phyloP scores from a whole-genome alignment of 805 yeast genomes.

The Yarrowia sp. region DNA sequence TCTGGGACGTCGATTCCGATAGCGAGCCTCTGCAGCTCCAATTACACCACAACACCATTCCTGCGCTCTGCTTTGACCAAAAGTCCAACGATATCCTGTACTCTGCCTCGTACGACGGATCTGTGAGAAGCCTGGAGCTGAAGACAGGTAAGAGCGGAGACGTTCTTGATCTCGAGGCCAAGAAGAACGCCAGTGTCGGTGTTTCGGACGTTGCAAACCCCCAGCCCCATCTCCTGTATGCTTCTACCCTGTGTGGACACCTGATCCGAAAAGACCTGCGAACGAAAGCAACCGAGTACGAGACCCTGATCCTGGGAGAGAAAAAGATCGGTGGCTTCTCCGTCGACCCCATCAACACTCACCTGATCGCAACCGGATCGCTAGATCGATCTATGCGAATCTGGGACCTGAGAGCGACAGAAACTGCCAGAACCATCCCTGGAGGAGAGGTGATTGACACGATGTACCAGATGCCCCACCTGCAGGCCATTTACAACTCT shows the following conservation, averaged over 20 bases:
- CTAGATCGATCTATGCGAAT: conserved; percentile 78
- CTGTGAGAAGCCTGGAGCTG: conserved; percentile 71
- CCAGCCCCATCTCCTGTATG: conserved; percentile 57
- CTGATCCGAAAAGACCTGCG: conserved; percentile 75
- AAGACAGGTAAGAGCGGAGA: conserved; percentile 59
- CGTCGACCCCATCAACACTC: conserved; percentile 63
- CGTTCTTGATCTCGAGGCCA: conserved; percentile 50
- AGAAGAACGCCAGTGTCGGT: conserved; percentile 48
- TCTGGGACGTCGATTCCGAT: conserved; percentile 68
- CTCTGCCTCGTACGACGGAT: conserved; percentile 84
- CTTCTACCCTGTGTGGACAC: conserved; percentile 78
- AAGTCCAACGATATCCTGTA: conserved; percentile 54
- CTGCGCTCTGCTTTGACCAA: conserved; percentile 57
- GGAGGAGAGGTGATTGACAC: conserved; percentile 28
- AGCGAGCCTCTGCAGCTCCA: conserved; percentile 52
- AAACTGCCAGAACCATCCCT: conserved; percentile 28
- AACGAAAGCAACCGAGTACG: conserved; percentile 39
- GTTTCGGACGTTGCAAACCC: conserved; percentile 70
- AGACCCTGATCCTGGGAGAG: conserved; percentile 66
- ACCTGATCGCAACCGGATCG: conserved; percentile 82
- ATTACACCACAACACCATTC: conserved; percentile 72
- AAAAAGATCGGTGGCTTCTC: conserved; percentile 91
- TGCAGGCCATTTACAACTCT: conserved; percentile 62
- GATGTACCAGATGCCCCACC: conserved; percentile 41
- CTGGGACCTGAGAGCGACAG: conserved; percentile 75